phyloP scores from a whole-genome alignment of 1,284 basidiomycete genomes.

The Volvariella surrecta region DNA sequence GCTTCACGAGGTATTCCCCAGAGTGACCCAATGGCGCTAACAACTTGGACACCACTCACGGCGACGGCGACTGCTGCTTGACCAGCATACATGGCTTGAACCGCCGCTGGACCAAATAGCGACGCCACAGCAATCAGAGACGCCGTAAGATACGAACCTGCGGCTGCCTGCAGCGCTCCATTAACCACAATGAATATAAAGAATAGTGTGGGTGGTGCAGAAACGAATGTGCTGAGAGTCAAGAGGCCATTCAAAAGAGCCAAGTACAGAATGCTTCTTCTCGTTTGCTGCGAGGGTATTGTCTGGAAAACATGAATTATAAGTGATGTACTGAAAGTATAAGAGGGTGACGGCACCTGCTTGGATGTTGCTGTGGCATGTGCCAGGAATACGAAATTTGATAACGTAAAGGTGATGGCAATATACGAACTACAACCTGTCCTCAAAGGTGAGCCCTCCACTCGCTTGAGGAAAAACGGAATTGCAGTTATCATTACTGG shows the following conservation, averaged over 20 bases:
- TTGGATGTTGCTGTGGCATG: slow-evolving; percentile 63
- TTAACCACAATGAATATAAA: slow-evolving; percentile 56
- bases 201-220: slow-evolving; percentile 44
- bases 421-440: slow-evolving; percentile 64
- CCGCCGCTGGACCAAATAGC: slow-evolving; percentile 56
- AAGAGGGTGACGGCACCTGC: slow-evolving; percentile 6
- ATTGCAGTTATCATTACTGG: slow-evolving; percentile 70
- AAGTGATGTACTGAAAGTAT: background rate
- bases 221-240: slow-evolving; percentile 51
- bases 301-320: slow-evolving; percentile 23
- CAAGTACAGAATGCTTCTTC: slow-evolving; percentile 34
- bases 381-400: slow-evolving; percentile 61
- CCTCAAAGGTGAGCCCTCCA: slow-evolving; percentile 46
- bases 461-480: slow-evolving; percentile 62
- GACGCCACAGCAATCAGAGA: slow-evolving; percentile 65
- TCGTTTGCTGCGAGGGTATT: slow-evolving; percentile 43
- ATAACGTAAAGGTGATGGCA: slow-evolving; percentile 51
- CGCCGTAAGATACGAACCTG: slow-evolving; percentile 62
- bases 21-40: slow-evolving; percentile 50
- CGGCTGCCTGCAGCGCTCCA: slow-evolving; percentile 43
- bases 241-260: slow-evolving; percentile 45
- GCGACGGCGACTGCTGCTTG: slow-evolving; percentile 72
- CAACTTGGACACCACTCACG: slow-evolving; percentile 64
- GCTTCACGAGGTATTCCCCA: slow-evolving; percentile 28
- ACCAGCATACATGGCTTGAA: slow-evolving; percentile 68